Percentiles rank a stretch among this genome's conserved stretches.
phyloP scores from a whole-genome alignment of 73 alveolate species.

The Tetrahymena elliotti region DNA sequence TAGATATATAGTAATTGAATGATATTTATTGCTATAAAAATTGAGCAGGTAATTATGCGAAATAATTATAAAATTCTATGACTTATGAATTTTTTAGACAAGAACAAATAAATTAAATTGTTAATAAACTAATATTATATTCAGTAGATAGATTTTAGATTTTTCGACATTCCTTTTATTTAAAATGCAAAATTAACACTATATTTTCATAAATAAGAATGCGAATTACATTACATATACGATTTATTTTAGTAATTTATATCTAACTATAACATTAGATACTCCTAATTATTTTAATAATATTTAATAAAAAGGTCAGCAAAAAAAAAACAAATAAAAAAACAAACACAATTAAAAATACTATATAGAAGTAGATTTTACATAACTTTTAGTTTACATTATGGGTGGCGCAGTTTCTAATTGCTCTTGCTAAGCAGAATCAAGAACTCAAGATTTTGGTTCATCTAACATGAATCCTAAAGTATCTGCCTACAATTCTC shows the following conservation, averaged over 20 bases:
- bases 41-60: background rate
- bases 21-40: background rate
- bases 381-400: background rate
- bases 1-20: background rate
- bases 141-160: background rate
- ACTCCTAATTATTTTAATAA: background rate
- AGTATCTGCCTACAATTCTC: background rate
- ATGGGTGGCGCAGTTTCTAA: background rate
- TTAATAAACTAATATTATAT: too few relatives aligned
- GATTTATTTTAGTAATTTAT: too few relatives aligned
- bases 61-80: background rate
- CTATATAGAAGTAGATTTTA: background rate
- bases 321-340: background rate
- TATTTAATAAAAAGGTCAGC: background rate
- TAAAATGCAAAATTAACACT: too few relatives aligned
- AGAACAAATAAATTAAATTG: background rate
- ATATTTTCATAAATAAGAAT: background rate
- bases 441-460: background rate
- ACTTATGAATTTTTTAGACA: background rate
- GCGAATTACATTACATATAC: background rate
- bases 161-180: background rate
- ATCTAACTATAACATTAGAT: background rate
- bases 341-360: background rate
- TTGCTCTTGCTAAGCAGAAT: background rate
- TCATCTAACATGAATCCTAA: background rate